Evolutionary conservation across 768 basidiomycete genomes (phyloP), one percentile per base, ranked within the genome.

Genomic region (Boletus tomentosulus): DNA sequence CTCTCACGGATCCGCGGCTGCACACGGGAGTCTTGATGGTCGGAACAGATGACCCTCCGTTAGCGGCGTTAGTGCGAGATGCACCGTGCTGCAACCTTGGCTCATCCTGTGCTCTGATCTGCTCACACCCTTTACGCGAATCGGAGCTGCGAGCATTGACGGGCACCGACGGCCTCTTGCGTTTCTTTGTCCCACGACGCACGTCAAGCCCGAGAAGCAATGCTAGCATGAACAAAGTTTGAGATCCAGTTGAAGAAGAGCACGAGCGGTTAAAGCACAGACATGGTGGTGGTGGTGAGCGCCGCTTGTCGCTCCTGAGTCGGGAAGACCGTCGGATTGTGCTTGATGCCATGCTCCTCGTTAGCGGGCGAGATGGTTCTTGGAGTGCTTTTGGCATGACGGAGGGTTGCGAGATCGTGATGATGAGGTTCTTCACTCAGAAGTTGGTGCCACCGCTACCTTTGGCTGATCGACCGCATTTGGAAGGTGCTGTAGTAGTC

Each of bases 1-100:
- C 78, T 48, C 50, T 66, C 47, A 35, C 71, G 42, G 48, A 67
- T 60, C 47, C 75, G 71, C 56, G 75, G 73, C 54, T 74, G 69
- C 65, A 69, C 58, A 25, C 3, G n/a, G 47, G 19, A 8, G 24
- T n/a, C 19, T 46, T 55, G 12, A 41, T 6, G 24, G 8, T 25
- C 13, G 35, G 52, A 16, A 8, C 3, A 30, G 45, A 31, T 27
- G 57, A 41, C 4, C 31, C 30, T 19, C 25, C 41, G 4, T 50
- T 46, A n/a, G 24, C 24, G 6, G 28, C 34, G 31, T n/a, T 46
- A 25, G 56, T 39, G 51, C 54, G 51, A 49, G 50, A 35, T 39
- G 44, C 37, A 15, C n/a, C 27, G 12, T 6, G 42, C 10, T 35
- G 56, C 19, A 19, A 12, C 27, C 10, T 46, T 46, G 39, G 50